Evolutionary conservation across 805 yeast species (phyloP), one percentile per base, ranked within the genome.

Genomic region (Metschnikowia henanensis): DNA sequence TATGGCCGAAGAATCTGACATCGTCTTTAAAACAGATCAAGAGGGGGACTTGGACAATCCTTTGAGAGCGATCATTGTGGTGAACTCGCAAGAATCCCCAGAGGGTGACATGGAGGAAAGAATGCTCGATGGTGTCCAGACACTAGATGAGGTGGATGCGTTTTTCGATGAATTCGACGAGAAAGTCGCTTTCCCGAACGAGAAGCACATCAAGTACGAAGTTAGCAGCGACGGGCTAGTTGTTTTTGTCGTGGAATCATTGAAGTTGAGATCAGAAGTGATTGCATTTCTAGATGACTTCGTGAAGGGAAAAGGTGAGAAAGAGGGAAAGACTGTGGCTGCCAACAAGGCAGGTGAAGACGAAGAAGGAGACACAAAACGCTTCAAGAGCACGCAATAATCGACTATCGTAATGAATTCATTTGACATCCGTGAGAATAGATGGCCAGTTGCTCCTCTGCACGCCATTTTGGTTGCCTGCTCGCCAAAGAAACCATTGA

Each of bases 151-250:
- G 33, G 72, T 78, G 55, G 78, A 79, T 53, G 60, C 55, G 25
- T 77, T 79, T 49, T 79, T 79, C 50, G 81, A 79, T 51, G 55
- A 57, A 30, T 79, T 79, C 51, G 84, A 79, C 55, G 73, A 65
- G 30, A 58, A 59, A 19, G 66, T 79, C 13, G 80, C 83, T 7
- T 65, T 72, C 32, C 83, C 83, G 3, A 79, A 79, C 50, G 79
- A 77, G 47, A 76, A 72, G 4, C 69, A 72, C 46, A 70, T 79
- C 50, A 77, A 78, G 55, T 79, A 79, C 52, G 83, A 79, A 48
- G 82, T 78, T 2, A 83, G 83, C 4, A 75, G 80, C 39, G 84
- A 79, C 54, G 84, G 84, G 4, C 60, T 79, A 42, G 79, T 79
- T 43, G 78, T 79, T 43, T 69, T 79, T 22, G 66, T 79, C n/a